Percentiles rank a stretch among this genome's conserved stretches.
Evolutionary conservation across 257 asterid species (phyloP).

Genomic region (Sherardia arvensis): DNA sequence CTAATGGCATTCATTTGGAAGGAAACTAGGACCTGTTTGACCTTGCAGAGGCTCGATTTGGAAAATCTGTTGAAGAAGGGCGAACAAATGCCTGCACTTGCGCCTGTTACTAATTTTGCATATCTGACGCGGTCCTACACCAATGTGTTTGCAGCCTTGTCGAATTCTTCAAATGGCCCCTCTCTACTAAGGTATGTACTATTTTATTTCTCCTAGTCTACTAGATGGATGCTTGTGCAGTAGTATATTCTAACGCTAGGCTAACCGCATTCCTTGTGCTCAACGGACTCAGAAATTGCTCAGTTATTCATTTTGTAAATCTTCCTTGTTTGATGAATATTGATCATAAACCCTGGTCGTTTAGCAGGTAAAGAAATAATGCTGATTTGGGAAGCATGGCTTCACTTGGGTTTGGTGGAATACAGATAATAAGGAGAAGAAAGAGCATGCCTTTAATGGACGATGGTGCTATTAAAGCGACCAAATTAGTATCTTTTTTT

Average conservation of each 20-base stretch:
- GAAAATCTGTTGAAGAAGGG: slow-evolving; percentile 65
- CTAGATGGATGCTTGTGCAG: neutral
- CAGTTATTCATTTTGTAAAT: neutral
- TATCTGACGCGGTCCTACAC: slow-evolving; percentile 75
- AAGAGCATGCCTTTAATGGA: neutral
- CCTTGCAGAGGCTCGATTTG: slow-evolving; percentile 68
- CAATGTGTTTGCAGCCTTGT: slow-evolving; percentile 67
- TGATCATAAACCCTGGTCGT: neutral
- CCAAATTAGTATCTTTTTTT: neutral
- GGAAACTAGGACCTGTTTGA: slow-evolving; percentile 68
- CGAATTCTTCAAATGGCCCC: slow-evolving; percentile 43
- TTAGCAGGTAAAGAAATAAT: slow-evolving; percentile 3
- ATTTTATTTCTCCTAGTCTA: neutral
- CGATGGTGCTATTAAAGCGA: neutral
- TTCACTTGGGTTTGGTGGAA: neutral
- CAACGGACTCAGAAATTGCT: neutral
- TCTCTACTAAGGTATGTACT: slow-evolving; percentile 55
- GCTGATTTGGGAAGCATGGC: neutral
- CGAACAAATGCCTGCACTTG: slow-evolving; percentile 58
- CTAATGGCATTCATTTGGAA: slow-evolving; percentile 72
- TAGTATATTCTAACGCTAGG: neutral
- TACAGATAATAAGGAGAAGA: neutral
- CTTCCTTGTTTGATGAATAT: neutral
- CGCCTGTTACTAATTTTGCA: slow-evolving; percentile 74
- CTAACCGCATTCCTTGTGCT: neutral